These are phyloP conservation scores for Xerocomus potaroensis DNA, from an alignment of 768 basidiomycete species.

Conservation along the genomic window DNA sequence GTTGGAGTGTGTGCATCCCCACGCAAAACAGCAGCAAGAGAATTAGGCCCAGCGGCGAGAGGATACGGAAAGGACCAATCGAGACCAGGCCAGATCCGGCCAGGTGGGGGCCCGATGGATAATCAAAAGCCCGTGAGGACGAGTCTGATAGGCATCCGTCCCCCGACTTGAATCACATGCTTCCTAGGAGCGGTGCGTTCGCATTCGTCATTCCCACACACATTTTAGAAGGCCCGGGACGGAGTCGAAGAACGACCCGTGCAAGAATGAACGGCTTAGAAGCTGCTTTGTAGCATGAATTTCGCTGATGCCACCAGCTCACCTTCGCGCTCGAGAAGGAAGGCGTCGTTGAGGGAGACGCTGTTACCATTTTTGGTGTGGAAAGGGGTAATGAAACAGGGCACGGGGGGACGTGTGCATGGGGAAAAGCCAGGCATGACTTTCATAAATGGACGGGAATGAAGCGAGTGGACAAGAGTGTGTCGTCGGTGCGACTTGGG, in stretches of 20 bases:
- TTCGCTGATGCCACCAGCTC: constrained; percentile 10
- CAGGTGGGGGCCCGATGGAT: constrained; percentile 7
- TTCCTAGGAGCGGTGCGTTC: constrained; percentile 1
- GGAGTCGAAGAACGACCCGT: constrained; percentile 8
- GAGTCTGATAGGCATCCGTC: constrained; percentile 2
- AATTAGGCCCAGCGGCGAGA: not conserved
- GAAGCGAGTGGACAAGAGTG: constrained; percentile 8
- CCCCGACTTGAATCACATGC: not conserved
- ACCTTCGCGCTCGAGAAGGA: constrained; percentile 9
- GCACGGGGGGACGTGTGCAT: constrained; percentile 9
- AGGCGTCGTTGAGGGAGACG: not conserved
- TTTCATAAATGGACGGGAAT: constrained; percentile 17
- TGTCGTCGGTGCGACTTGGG: constrained; percentile 3
- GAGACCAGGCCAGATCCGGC: not conserved
- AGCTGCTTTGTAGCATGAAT: constrained; percentile 8
- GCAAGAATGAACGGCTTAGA: constrained; percentile 4
- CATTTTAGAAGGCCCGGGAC: not conserved
- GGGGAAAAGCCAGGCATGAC: constrained; percentile 4
- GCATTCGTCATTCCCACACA: constrained; percentile 12
- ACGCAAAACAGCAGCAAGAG: too few relatives aligned
- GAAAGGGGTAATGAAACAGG: constrained; percentile 17
- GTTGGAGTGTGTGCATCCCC: too few relatives aligned
- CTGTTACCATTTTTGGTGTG: constrained; percentile 5
- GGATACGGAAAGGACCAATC: not conserved
- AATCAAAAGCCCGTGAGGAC: constrained; percentile 10